Evolutionary conservation across 2,329 filamentous ascomycete species (phyloP).

Genomic region (Phialophora verrucosa): DNA sequence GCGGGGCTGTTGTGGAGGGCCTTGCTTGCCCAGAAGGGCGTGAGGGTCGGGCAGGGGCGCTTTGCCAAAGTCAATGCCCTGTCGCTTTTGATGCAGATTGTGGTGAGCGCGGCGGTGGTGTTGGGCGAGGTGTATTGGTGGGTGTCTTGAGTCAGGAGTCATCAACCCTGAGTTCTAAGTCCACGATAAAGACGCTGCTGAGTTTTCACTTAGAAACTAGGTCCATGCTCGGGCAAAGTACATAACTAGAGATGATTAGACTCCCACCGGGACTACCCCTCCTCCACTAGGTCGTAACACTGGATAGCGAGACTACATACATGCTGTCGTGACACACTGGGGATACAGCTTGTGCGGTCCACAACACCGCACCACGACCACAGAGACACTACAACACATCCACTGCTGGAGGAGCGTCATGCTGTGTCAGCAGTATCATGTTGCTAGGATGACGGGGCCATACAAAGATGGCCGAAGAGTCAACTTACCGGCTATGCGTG

Average conservation of each 20-base stretch:
- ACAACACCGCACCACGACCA: neutral
- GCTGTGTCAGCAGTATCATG: too few species aligned
- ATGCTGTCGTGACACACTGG: neutral
- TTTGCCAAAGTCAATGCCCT: conserved; percentile 38
- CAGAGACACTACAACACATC: too few species aligned
- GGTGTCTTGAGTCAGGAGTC: neutral
- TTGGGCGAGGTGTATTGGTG: conserved; percentile 40
- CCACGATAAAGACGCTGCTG: too few species aligned
- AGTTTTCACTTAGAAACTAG: too few species aligned
- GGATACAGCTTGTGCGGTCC: neutral
- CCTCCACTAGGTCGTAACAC: too few species aligned
- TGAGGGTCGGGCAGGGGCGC: conserved; percentile 35
- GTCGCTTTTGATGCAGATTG: conserved; percentile 38
- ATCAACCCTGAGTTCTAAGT: neutral
- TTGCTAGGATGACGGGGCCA: too few species aligned
- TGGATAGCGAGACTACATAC: too few species aligned
- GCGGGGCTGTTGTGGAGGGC: conserved; percentile 38
- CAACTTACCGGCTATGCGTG: too few species aligned
- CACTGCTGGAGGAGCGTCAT: too few species aligned
- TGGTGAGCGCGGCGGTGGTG: conserved; percentile 35
- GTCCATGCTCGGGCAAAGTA: neutral
- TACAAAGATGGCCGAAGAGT: too few species aligned
- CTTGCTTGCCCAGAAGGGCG: conserved; percentile 36
- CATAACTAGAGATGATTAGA: too few species aligned
- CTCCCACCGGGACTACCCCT: neutral